Evolutionary conservation across 495 filamentous ascomycete genomes (phyloP), one percentile per base, ranked within the genome.

Genomic region (Penicillium coprophilum): DNA sequence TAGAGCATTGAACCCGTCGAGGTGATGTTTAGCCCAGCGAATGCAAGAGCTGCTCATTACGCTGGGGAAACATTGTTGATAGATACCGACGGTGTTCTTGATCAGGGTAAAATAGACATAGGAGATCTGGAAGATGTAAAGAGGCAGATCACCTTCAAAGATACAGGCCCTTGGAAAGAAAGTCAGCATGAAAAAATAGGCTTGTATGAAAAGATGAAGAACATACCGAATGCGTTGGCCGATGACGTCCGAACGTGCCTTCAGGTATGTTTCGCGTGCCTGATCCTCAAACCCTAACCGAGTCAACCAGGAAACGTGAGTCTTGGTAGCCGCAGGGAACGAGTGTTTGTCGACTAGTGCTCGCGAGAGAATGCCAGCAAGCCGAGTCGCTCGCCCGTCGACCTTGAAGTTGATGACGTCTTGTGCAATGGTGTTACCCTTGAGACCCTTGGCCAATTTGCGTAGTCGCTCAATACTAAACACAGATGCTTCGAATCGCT

Each of bases 61-160:
- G 20, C 87, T 79, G 4, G 92, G 88, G 68, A 97, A 99, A 67
- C 91, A 96, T 57, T 84, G 80, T 67, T 96, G 90, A 67, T 92
- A 97, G 63, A 89, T 90, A 65, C 79, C 82, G 57, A 96, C 85
- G 6, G 93, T 96, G 69, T 96, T 96, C 50, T 86, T 85, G 69
- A 97, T 95, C 59, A 96, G 82, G 27, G 86, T 89, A 77, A 99
- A 99, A 71, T 96, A 96, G 49, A 97, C 92, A 58, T 88, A 96
- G 4, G 94, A 93, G n/a, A 99, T 81, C 68, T 96, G 88, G 76
- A 88, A 96, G 64, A 97, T 92, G 72, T 99, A 97, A 9, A 89
- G 82, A 15, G 87, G 88, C 6, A 97, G 83, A 63, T 96, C 86
- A 32, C 94, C 94, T 70, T 96, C 91, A 71, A 97, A 97, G 54